Percentiles rank a stretch among this genome's conserved stretches.
Evolutionary conservation across 176 grass and related monocot genomes (phyloP).

Genomic region (bread wheat (Triticum aestivum)): IWGSC_CS_RefSeq_v2.1 NC_057796.1:82274021-82274520

Average conservation of each 20-base stretch:
- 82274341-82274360: conserved; percentile 81
- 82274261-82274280: conserved; percentile 69
- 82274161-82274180: conserved; percentile 64
- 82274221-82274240: conserved; percentile 69
- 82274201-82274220: conserved; percentile 62
- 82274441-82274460: conserved; percentile 69
- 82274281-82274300: conserved; percentile 62
- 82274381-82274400: conserved; percentile 58
- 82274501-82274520: conserved; percentile 2
- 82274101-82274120: conserved; percentile 62
- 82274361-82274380: conserved; percentile 61
- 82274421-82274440: conserved; percentile 49
- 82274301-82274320: conserved; percentile 70
- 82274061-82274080: conserved; percentile 62
- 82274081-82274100: conserved; percentile 69
- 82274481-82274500: conserved; percentile 31
- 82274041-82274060: conserved; percentile 76
- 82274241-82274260: conserved; percentile 68
- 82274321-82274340: conserved; percentile 51
- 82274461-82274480: conserved; percentile 38
- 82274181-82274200: conserved; percentile 55
- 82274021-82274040: conserved; percentile 70
- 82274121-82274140: conserved; percentile 66
- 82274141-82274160: conserved; percentile 91
- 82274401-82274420: conserved; percentile 65